Percentiles rank a stretch among this genome's conserved stretches.
These are phyloP conservation scores for Fusarium guadeloupense DNA, from an alignment of 2,329 filamentous ascomycete species.

Conservation along the genomic window DNA sequence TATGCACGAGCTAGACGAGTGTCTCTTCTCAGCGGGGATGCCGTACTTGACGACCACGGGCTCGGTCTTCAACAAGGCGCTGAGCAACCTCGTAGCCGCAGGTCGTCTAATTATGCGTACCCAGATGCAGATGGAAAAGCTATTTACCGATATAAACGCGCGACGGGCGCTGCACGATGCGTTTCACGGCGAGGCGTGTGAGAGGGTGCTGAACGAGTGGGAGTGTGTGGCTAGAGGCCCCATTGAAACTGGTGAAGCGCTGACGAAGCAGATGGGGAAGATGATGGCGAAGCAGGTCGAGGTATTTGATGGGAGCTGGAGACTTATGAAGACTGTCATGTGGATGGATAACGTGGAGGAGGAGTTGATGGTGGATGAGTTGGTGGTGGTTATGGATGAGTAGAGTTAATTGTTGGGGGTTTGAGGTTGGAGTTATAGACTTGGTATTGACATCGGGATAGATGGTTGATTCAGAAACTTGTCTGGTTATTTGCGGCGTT, in stretches of 20 bases:
- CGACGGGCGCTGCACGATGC: conserved; percentile 1
- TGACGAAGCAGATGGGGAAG: not conserved
- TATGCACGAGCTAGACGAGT: not conserved
- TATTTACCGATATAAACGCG: not conserved
- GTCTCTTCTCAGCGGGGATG: conserved; percentile 6
- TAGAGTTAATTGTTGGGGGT: not conserved
- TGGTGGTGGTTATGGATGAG: not conserved
- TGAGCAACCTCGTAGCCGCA: conserved; percentile 5
- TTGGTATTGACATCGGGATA: not conserved
- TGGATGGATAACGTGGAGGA: not conserved
- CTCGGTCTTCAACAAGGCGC: not conserved
- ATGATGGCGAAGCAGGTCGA: conserved; percentile 4
- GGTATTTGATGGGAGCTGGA: conserved; percentile 11
- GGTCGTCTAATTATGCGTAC: conserved; percentile 12
- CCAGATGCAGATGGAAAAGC: not conserved
- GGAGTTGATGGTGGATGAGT: not conserved
- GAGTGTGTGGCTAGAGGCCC: conserved; percentile 10
- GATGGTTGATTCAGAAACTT: too few relatives aligned
- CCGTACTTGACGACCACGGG: not conserved
- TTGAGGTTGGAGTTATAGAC: not conserved
- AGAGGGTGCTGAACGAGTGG: conserved; percentile 28
- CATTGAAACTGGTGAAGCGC: conserved; percentile 4
- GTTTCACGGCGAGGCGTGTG: conserved; percentile 19
- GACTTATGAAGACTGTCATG: conserved; percentile 5
- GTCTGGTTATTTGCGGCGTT: too few relatives aligned